Base-by-base conservation (phyloP, 257 asterid species). In the Solanum appendiculatum region DNA sequence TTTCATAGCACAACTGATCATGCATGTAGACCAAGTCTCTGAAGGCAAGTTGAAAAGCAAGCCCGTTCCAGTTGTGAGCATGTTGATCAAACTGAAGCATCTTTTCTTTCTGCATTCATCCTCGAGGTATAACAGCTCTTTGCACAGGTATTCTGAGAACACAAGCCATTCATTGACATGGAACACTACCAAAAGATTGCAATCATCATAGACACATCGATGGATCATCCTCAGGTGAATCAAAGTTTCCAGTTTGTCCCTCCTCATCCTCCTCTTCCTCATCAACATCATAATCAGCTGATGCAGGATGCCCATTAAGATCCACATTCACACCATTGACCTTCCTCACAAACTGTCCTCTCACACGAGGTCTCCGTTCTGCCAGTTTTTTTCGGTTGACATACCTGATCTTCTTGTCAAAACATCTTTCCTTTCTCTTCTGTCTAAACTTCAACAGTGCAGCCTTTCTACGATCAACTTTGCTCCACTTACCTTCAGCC, bases 311-410 rank as follows among this genome's bases (percentile, higher is more conserved):
- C 56, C 98, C 99, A 78, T 95, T 94, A 42, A 95, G 98, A 93
- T 96, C 98, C 82, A 97, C 95, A 42, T 56, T 75, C 69, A 94
- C 83, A 31, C 98, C 99, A 31, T 95, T 94, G 5, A 91, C 91
- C 92, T 95, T 97, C 93, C 99, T 92, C 85, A 96, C 99, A 90
- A 97, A 97, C 87, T 96, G 99, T 86, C 99, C 99, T 90, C 93
- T 91, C 81, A 96, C 87, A 60, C 98, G 98, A 87, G 99, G 99
- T 74, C 99, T 94, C 82, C 97, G 92, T 44, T 96, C 99, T n/a
- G 99, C 99, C 66, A 97, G 97, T 73, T 87, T 93, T 89, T 97
- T 97, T 40, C 99, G 78, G 80, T 97, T 97, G 58, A 92, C 98
- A 84, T 97, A 97, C 93, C 99, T 93, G 80, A 96, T 93, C 91